phyloP scores from a whole-genome alignment of 257 asterid species.

The Orobanche coerulescens region DNA sequence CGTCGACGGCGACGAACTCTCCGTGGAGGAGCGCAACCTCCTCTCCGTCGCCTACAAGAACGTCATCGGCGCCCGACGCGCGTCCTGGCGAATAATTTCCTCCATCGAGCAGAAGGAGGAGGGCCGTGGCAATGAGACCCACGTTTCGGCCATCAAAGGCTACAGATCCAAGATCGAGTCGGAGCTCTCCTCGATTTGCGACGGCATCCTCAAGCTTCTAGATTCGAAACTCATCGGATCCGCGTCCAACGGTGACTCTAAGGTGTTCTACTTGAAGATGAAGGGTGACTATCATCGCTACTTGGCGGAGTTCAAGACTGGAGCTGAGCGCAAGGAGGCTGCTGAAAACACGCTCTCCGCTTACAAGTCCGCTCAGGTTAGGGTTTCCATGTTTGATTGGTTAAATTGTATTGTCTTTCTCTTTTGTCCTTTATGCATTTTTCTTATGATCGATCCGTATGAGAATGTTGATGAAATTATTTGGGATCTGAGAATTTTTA shows the following conservation, averaged over 20 bases:
- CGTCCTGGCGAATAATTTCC: slow-evolving; percentile 48
- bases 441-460: not conserved
- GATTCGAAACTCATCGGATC: slow-evolving; percentile 43
- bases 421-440: not conserved
- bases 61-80: slow-evolving; percentile 53
- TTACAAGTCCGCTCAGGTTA: slow-evolving; percentile 52
- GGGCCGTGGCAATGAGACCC: slow-evolving; percentile 51
- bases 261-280: slow-evolving; percentile 49
- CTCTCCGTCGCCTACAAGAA: slow-evolving; percentile 50
- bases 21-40: slow-evolving; percentile 55
- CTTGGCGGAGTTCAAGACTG: slow-evolving; percentile 45
- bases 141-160: slow-evolving; percentile 40
- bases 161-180: slow-evolving; percentile 56
- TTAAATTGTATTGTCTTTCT: not conserved
- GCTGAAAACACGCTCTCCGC: slow-evolving; percentile 57
- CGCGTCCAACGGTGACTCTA: slow-evolving; percentile 37
- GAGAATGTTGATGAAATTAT: slow-evolving; percentile 2
- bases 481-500: slow-evolving; percentile 3
- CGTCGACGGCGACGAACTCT: slow-evolving; percentile 48
- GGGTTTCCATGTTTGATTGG: not conserved
- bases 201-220: slow-evolving; percentile 44
- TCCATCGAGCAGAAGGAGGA: slow-evolving; percentile 57
- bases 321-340: slow-evolving; percentile 46
- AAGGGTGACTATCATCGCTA: slow-evolving; percentile 43
- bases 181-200: slow-evolving; percentile 38